Evolutionary conservation across 495 filamentous ascomycete genomes (phyloP).

Genomic region (Penicillium verhagenii): DNA sequence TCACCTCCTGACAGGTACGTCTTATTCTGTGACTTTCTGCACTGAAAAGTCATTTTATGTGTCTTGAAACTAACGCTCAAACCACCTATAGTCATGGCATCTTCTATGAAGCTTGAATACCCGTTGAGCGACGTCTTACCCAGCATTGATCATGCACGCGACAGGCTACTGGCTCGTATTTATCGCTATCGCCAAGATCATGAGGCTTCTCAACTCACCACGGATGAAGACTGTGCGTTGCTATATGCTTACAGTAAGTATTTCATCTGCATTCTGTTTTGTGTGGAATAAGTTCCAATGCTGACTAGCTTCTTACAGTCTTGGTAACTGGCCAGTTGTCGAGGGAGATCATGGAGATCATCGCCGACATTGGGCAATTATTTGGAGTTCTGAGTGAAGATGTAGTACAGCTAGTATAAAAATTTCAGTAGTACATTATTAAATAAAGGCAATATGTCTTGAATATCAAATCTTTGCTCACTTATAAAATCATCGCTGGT

Average conservation of each 20-base stretch:
- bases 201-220: constrained; percentile 49
- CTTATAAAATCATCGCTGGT: constrained; percentile 1
- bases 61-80: constrained; percentile 1
- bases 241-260: constrained; percentile 70
- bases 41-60: not conserved
- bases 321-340: constrained; percentile 55
- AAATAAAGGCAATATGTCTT: not conserved
- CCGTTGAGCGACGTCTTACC: constrained; percentile 86
- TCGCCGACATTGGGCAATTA: constrained; percentile 48
- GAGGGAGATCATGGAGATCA: constrained; percentile 48
- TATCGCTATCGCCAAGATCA: constrained; percentile 76
- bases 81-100: constrained; percentile 68
- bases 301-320: constrained; percentile 27
- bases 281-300: not conserved
- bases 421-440: not conserved
- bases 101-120: constrained; percentile 89
- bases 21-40: not conserved
- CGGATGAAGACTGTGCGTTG: constrained; percentile 67
- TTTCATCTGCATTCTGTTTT: not conserved
- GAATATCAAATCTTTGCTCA: not conserved
- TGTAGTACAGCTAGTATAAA: constrained; percentile 54
- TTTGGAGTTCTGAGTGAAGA: constrained; percentile 81
- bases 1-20: constrained; percentile 80
- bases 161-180: constrained; percentile 84
- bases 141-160: constrained; percentile 73